phyloP scores from a whole-genome alignment of 2,329 filamentous ascomycete species.

The Rutstroemia sp. region DNA sequence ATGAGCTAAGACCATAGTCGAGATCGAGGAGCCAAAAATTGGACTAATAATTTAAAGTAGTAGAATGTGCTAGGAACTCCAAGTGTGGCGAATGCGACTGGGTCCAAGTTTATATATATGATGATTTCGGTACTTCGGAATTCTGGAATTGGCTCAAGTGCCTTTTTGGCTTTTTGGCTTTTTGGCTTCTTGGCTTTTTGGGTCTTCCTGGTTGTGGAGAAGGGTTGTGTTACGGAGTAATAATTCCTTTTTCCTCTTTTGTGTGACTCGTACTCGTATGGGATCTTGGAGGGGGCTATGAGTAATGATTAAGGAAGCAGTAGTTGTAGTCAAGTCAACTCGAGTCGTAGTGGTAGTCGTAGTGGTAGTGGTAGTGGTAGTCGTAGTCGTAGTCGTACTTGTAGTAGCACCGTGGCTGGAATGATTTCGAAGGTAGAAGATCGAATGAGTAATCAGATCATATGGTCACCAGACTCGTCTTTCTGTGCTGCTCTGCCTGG shows the following conservation, averaged over 20 bases:
- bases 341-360: no score
- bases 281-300: not conserved
- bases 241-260: not conserved
- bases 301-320: not conserved
- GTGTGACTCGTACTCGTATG: slow-evolving; percentile 2
- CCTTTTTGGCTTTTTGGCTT: no score
- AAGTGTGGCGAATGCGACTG: not conserved
- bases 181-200: no score
- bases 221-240: no score
- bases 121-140: not conserved
- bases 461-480: slow-evolving; percentile 2
- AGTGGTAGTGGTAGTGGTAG: no score
- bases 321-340: not conserved
- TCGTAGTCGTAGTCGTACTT: not conserved
- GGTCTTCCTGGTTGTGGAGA: no score
- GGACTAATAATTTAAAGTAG: not conserved
- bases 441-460: slow-evolving; percentile 5
- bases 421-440: not conserved
- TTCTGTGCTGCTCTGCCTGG: not conserved
- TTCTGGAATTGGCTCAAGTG: no score
- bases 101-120: no score
- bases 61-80: not conserved
- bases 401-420: not conserved
- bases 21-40: not conserved
- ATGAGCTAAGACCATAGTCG: not conserved